These are phyloP conservation scores for Barnettozyma sp. DNA, from an alignment of 805 yeast species.

Conservation along the genomic window DNA sequence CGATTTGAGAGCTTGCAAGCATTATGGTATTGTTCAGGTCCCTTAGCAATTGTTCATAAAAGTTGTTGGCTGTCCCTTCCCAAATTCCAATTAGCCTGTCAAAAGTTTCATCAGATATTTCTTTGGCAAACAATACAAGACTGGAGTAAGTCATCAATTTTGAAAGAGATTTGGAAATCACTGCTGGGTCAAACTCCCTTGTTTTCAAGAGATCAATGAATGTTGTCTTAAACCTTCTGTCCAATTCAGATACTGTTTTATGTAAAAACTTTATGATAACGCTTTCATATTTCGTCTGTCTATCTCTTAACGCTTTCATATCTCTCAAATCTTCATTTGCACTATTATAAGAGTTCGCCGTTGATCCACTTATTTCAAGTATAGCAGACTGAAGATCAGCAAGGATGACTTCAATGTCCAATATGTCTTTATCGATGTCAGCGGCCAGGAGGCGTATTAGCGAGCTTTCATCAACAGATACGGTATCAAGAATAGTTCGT, in stretches of 20 bases:
- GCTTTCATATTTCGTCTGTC: constrained; percentile 50
- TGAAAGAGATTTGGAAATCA: constrained; percentile 23
- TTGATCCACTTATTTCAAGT: constrained; percentile 45
- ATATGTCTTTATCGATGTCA: constrained; percentile 41
- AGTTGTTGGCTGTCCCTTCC: constrained; percentile 28
- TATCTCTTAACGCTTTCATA: constrained; percentile 68
- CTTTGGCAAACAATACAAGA: constrained; percentile 50
- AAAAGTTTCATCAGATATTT: constrained; percentile 44
- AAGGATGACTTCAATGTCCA: constrained; percentile 50
- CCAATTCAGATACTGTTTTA: constrained; percentile 39
- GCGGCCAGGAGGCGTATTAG: constrained; percentile 40
- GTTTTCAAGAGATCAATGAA: constrained; percentile 26
- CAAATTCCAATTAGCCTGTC: constrained; percentile 35
- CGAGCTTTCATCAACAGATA: constrained; percentile 53
- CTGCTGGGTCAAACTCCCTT: constrained; percentile 24
- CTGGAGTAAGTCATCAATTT: constrained; percentile 41
- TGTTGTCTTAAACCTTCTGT: constrained; percentile 34
- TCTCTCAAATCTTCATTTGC: constrained; percentile 39
- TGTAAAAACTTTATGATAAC: constrained; percentile 45
- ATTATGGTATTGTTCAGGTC: constrained; percentile 26
- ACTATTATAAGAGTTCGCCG: constrained; percentile 19
- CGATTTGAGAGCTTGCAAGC: constrained; percentile 9
- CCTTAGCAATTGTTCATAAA: constrained; percentile 30
- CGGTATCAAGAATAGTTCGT: constrained; percentile 60
- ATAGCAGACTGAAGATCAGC: constrained; percentile 57